A percentile compares a stretch with the other conserved stretches of the same genome.
phyloP scores from a whole-genome alignment of 208 protist genomes.

The Leishmania mexicana region DNA sequence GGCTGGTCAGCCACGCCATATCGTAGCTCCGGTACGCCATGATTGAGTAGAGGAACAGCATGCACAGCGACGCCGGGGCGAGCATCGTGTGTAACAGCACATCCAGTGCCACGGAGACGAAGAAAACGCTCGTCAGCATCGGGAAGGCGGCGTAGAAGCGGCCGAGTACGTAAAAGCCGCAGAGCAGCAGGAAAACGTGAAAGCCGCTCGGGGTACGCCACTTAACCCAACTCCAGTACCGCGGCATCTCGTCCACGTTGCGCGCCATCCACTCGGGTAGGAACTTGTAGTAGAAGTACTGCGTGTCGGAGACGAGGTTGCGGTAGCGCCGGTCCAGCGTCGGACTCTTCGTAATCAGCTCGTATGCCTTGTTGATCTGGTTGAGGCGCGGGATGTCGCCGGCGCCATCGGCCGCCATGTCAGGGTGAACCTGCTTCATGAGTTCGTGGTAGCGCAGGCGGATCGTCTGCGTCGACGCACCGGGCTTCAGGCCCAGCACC shows the following conservation, averaged over 20 bases:
- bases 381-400: constrained; percentile 85
- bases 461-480: constrained; percentile 73
- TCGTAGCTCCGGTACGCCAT: constrained; percentile 81
- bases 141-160: constrained; percentile 79
- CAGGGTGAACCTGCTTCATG: constrained; percentile 84
- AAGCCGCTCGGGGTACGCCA: constrained; percentile 76
- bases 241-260: constrained; percentile 93
- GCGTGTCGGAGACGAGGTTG: constrained; percentile 84
- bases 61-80: constrained; percentile 77
- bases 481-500: constrained; percentile 78
- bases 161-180: constrained; percentile 74
- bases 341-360: constrained; percentile 88
- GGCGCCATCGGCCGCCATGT: constrained; percentile 67
- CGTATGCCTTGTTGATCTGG: constrained; percentile 91
- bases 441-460: constrained; percentile 86
- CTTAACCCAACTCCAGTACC: constrained; percentile 89
- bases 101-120: constrained; percentile 63
- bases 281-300: constrained; percentile 90
- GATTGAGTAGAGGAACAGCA: constrained; percentile 87
- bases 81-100: constrained; percentile 88
- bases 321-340: constrained; percentile 88
- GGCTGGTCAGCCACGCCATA: constrained; percentile 90
- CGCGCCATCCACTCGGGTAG: constrained; percentile 91
- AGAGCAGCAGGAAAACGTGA: constrained; percentile 64
- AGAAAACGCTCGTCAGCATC: constrained; percentile 66